Evolutionary conservation across 345 rosid species (phyloP).

Genomic region (Eutrema heterophyllum): DNA sequence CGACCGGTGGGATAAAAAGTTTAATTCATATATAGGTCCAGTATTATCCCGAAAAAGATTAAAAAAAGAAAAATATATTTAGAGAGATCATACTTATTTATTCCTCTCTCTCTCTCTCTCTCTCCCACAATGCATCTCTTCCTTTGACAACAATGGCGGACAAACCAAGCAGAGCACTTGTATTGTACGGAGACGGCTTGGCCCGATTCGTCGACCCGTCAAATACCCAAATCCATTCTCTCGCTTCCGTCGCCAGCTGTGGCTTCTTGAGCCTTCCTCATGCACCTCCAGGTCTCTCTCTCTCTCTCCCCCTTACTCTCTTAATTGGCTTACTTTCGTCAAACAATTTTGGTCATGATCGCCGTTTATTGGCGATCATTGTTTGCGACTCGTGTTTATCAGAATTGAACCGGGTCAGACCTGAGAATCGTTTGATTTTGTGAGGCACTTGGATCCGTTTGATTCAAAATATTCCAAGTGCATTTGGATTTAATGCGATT

Average conservation of each 20-base stretch:
- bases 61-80: neutral
- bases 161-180: slow-evolving; percentile 80
- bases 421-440: neutral
- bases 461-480: neutral
- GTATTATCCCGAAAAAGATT: neutral
- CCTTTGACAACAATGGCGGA: slow-evolving; percentile 63
- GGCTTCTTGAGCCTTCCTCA: slow-evolving; percentile 80
- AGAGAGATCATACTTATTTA: neutral
- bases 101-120: neutral
- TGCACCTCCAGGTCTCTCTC: slow-evolving; percentile 65
- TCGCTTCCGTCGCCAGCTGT: slow-evolving; percentile 57
- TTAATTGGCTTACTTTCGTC: neutral
- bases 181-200: slow-evolving; percentile 79
- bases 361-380: neutral
- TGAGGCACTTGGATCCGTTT: neutral
- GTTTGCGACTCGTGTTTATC: neutral
- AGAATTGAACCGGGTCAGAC: neutral
- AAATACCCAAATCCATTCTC: slow-evolving; percentile 58
- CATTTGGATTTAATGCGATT: neutral
- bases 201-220: slow-evolving; percentile 52
- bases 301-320: neutral
- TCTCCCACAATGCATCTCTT: neutral
- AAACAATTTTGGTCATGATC: neutral
- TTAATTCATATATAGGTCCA: too few species aligned
- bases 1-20: too few species aligned